These are phyloP conservation scores for Rostrohypoxylon terebratum DNA, from an alignment of 495 filamentous ascomycete species.

Conservation along the genomic window DNA sequence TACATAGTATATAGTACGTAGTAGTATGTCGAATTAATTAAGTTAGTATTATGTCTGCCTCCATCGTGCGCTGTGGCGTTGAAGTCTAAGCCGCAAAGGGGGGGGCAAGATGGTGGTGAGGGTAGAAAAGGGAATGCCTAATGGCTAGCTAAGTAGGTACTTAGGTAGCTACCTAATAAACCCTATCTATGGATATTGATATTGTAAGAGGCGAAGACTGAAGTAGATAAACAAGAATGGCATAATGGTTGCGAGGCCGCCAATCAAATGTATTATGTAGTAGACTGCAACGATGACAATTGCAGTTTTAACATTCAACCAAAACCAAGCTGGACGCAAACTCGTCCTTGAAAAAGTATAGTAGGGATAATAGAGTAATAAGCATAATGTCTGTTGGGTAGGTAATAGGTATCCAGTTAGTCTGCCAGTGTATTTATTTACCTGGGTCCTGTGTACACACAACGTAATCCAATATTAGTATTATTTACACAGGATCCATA, in stretches of 20 bases:
- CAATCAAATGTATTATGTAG: conserved; percentile 19
- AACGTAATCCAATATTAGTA: too few relatives aligned
- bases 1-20: too few relatives aligned
- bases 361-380: not conserved
- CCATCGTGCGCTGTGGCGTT: conserved; percentile 29
- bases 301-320: conserved; percentile 42
- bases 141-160: not conserved
- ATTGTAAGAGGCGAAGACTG: not conserved
- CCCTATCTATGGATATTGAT: too few relatives aligned
- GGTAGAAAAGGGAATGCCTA: conserved; percentile 8
- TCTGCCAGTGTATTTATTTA: not conserved
- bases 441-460: too few relatives aligned
- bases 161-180: not conserved
- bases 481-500: not conserved
- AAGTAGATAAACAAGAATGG: not conserved
- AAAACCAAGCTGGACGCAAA: not conserved
- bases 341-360: conserved; percentile 17
- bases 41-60: conserved; percentile 25
- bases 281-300: conserved; percentile 27
- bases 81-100: conserved; percentile 26
- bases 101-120: not conserved
- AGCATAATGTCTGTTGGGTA: not conserved
- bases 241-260: conserved; percentile 34
- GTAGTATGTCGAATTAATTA: conserved; percentile 10
- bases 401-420: too few relatives aligned